Evolutionary conservation across 1,139 yeast genomes (phyloP).

Genomic region (Pichia norvegensis): DNA sequence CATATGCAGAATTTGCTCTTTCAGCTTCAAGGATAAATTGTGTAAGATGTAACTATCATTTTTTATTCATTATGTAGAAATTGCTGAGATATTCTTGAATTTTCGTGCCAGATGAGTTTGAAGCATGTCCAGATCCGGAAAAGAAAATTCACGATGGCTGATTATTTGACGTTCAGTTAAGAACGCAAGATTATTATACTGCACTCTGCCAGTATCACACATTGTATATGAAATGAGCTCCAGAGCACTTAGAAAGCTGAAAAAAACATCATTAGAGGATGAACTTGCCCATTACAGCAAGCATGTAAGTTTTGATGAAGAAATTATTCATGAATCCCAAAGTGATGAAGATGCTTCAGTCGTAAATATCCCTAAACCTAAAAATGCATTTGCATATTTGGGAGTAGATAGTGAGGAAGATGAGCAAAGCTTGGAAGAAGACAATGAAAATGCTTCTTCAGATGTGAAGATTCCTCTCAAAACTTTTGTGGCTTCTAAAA

Average conservation of each 20-base stretch:
- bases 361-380: conserved; percentile 15
- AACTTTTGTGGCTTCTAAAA: conserved; percentile 2
- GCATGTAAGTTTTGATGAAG: conserved; percentile 16
- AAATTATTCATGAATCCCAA: conserved; percentile 14
- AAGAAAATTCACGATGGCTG: too few species aligned
- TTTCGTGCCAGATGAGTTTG: too few species aligned
- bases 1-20: neutral
- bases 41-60: too few species aligned
- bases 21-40: neutral
- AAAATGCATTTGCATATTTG: conserved; percentile 50
- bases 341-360: conserved; percentile 4
- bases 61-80: too few species aligned
- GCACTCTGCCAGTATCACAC: neutral
- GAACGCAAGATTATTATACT: too few species aligned
- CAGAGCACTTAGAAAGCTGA: conserved; percentile 52
- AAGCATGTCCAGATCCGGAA: too few species aligned
- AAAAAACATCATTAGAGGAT: conserved; percentile 35
- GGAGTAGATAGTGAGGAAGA: conserved; percentile 35
- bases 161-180: too few species aligned
- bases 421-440: conserved; percentile 24
- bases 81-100: too few species aligned
- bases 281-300: conserved; percentile 23
- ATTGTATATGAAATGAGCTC: conserved; percentile 46
- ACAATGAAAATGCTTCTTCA: neutral
- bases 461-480: neutral